Evolutionary conservation across 1,284 basidiomycete species (phyloP), one percentile per base, ranked within the genome.

Genomic region (Irpex sp.): DNA sequence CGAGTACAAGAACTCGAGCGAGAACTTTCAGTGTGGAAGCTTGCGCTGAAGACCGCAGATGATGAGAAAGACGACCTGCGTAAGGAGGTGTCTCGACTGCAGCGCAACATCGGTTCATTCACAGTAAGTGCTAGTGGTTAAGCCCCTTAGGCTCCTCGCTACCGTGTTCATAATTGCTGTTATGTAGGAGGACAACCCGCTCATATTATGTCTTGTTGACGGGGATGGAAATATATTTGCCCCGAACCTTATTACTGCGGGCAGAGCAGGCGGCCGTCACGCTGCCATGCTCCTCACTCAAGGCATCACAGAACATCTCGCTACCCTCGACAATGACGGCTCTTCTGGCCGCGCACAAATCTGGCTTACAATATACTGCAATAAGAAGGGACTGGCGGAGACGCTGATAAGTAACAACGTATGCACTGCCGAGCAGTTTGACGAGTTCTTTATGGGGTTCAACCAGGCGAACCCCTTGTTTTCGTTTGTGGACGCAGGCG

Each of bases 401-500:
- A 76, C 77, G 5, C 66, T 82, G 8, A 64, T 69, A 4, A 71
- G 67, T 47, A 76, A 77, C 64, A 65, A 72, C 3, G 68, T 78
- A 8, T 79, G 78, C 69, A 75, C 72, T 4, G 60, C 71, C 5
- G 76, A 76, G 26, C 71, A 80, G 57, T 83, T 83, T 63, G 77
- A 78, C 33, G 72, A 73, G 17, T 84, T 83, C 68, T 68, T 82
- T 13, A 68, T 74, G 26, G 82, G 81, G 4, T 80, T 83, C 67
- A 82, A 80, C 65, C 77, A 80, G 65, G 76, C 80, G 6, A 75
- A 78, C 0, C 79, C 79, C 4, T 68, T 81, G 57, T 81, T 82
- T 71, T 77, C 76, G 64, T 80, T 87, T 21, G 75, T 83, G 54
- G 85, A 86, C 68, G 83, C 82, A n/a, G 84, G 84, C 0, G 72